Base-by-base conservation (phyloP, 306 rosid genomes). In the Hippophae tibetana region DNA sequence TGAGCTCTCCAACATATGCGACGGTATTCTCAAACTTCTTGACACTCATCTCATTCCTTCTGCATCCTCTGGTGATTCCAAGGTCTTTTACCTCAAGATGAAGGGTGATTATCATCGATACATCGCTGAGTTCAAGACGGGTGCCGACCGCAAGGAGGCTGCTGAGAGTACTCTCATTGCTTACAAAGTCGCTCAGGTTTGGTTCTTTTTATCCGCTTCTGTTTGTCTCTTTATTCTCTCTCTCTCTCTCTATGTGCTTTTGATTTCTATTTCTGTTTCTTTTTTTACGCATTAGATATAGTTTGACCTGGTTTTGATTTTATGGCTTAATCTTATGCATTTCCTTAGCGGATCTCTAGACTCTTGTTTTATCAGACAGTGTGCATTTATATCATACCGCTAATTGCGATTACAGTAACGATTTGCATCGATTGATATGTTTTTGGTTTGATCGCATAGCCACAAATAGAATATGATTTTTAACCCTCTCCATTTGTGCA, bases 81-180 rank as follows among this genome's bases (percentile, higher is more conserved):
- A 88, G 94, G 99, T 92, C 42, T 92, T 88, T 66, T 92, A 93
- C 70, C 95, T 93, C 26, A 93, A 93, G 76, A 93, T 93, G 99
- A 93, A 93, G 84, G 99, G 99, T 0, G 99, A 93, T 63, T 93
- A 88, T 55, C 99, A 93, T 57, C 84, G 99, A 68, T 88, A 93
- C 60, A 88, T 93, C 6, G 99, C 99, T 13, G 99, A 93, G 87
- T 93, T 93, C 67, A 93, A 93, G 75, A 93, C 97, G 43, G 99
- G 97, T 18, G 85, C 85, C 14, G 94, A 93, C 68, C 86, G 99
- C 58, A 93, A 93, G 79, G 99, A 84, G 68, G 95, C 99, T n/a
- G 97, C 99, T 3, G 97, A 88, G 74, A 84, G 95, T 81, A 93
- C 99, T 2, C 99, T 93, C 67, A 63, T 86, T 25, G 97, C 97